These are phyloP conservation scores for Pleurotus salmoneostramineus DNA, from an alignment of 768 basidiomycete species.

Conservation along the genomic window DNA sequence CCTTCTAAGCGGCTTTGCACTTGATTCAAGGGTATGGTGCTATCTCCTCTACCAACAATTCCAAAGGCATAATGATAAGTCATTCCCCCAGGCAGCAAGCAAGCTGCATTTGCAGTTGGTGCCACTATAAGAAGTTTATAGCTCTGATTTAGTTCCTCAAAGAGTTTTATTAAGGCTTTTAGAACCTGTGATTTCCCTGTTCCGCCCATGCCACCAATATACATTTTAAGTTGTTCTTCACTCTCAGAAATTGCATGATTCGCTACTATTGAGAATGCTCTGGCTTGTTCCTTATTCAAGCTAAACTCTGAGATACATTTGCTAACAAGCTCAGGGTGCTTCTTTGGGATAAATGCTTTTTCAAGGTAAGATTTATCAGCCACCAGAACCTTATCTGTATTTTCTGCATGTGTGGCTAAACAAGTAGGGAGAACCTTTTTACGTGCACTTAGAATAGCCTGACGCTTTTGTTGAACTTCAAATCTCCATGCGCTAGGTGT, in stretches of 20 bases:
- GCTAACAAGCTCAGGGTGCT: not conserved
- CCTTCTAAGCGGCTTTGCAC: slow-evolving; percentile 12
- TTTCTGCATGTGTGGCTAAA: not conserved
- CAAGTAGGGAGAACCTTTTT: no score
- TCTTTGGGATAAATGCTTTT: not conserved
- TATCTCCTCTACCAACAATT: not conserved
- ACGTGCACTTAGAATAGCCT: no score
- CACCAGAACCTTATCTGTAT: not conserved
- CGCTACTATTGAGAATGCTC: slow-evolving; percentile 26
- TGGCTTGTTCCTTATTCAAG: slow-evolving; percentile 25
- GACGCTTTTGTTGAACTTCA: no score
- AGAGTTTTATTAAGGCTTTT: slow-evolving; percentile 19
- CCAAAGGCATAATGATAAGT: slow-evolving; percentile 20
- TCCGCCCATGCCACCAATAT: slow-evolving; percentile 28
- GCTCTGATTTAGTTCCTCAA: slow-evolving; percentile 18
- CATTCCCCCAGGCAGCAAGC: slow-evolving; percentile 15
- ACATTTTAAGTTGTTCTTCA: slow-evolving; percentile 23
- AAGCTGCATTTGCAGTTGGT: slow-evolving; percentile 22
- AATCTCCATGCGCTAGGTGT: no score
- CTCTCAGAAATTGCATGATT: slow-evolving; percentile 16
- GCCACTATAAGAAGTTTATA: slow-evolving; percentile 21
- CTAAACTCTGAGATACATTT: slow-evolving; percentile 8
- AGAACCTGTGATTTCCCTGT: slow-evolving; percentile 30
- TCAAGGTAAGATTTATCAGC: not conserved
- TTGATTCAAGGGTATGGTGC: not conserved